Evolutionary conservation across 805 yeast species (phyloP).

Genomic region (Cyberlindnera maritima): DNA sequence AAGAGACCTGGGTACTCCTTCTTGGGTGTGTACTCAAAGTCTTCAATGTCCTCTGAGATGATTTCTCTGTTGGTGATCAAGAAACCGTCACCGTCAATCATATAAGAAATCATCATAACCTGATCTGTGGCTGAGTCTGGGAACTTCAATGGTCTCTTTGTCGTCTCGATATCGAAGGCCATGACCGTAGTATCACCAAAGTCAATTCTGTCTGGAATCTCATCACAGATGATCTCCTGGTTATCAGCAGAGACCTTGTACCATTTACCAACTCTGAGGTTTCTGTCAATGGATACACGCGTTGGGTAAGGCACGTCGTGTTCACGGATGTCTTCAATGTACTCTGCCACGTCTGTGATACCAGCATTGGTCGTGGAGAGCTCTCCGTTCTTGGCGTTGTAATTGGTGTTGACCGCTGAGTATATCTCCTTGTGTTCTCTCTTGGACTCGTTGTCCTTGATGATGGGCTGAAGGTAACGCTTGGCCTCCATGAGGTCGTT

Average conservation of each 20-base stretch:
- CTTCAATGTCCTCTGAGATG: slow-evolving; percentile 91
- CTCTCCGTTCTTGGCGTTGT: slow-evolving; percentile 21
- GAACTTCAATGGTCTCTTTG: slow-evolving; percentile 92
- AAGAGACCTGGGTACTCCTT: slow-evolving; percentile 93
- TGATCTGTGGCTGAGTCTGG: slow-evolving; percentile 91
- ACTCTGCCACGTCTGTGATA: slow-evolving; percentile 52
- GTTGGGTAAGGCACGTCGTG: slow-evolving; percentile 97
- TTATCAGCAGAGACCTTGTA: slow-evolving; percentile 70
- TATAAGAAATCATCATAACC: slow-evolving; percentile 98
- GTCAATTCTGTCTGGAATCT: slow-evolving; percentile 72
- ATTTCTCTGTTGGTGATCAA: slow-evolving; percentile 92
- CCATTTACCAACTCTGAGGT: slow-evolving; percentile 95
- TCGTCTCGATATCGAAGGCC: slow-evolving; percentile 97
- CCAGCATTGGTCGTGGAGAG: slow-evolving; percentile 23
- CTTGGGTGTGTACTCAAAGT: slow-evolving; percentile 95
- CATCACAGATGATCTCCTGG: slow-evolving; percentile 51
- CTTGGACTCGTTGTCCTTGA: slow-evolving; percentile 61
- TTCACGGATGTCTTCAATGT: slow-evolving; percentile 80
- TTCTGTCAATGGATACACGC: slow-evolving; percentile 87
- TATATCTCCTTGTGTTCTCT: slow-evolving; percentile 67
- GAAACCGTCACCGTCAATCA: slow-evolving; percentile 98
- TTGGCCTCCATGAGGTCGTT: slow-evolving; percentile 75
- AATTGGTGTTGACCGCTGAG: slow-evolving; percentile 44
- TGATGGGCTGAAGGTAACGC: slow-evolving; percentile 62
- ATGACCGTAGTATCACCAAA: slow-evolving; percentile 97